Evolutionary conservation across 495 filamentous ascomycete genomes (phyloP), one percentile per base, ranked within the genome.

Genomic region (Penicillium malachiteum): DNA sequence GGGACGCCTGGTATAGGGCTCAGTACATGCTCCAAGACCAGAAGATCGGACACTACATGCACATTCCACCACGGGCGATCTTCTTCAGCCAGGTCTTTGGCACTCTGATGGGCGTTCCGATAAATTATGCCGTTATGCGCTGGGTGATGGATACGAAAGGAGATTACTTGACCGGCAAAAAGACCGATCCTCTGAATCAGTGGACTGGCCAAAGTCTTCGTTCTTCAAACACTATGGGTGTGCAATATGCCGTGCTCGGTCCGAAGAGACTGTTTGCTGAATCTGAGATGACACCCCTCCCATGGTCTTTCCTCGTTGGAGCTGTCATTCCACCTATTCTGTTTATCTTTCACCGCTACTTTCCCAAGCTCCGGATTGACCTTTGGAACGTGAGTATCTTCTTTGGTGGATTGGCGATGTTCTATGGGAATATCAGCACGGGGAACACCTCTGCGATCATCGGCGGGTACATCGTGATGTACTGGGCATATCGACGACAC

Each of bases 301-400:
- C 79, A 1, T 85, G 75, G 58, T 76, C 75, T 6, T 85, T 83
- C 71, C 73, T 84, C 34, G 71, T 80, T 40, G 82, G 82, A 30
- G 81, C 80, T 21, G 66, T 64, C 30, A 63, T 73, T 8, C 82
- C 81, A 1, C 60, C 74, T 0, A 52, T 81, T 7, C 64, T 84
- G 10, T 84, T 74, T 54, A 18, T 71, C 0, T 71, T 81, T 17
- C 78, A 83, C 52, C 69, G 73, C 9, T 54, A 65, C 32, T 80
- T 83, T 57, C 81, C 80, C 5, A 65, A 66, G 3, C 64, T 73
- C 9, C 78, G 80, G 16, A 78, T 83, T 62, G 71, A 80, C 40
- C 66, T 83, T 38, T 82, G 76, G 77, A 85, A 84, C 55, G 71
- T 76, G 50, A 83, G 76, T 40, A 83, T 82, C 50, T 83, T 84